Evolutionary conservation across 345 rosid species (phyloP).

Genomic region (Orychophragmus violaceus): DNA sequence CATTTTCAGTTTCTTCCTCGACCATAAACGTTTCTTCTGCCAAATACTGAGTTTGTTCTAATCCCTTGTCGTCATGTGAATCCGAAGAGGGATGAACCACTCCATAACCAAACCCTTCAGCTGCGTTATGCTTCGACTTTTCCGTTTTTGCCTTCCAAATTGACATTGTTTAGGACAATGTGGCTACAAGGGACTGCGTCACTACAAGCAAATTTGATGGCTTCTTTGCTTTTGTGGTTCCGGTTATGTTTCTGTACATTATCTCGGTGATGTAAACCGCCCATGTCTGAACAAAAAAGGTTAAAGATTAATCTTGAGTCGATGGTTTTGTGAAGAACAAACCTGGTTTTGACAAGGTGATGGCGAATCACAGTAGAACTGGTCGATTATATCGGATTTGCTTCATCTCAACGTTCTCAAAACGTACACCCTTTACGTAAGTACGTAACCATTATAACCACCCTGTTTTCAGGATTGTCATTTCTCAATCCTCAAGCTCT

Average conservation of each 20-base stretch:
- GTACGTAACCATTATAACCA: constrained; percentile 88
- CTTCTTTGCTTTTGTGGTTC: constrained; percentile 68
- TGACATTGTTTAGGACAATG: constrained; percentile 68
- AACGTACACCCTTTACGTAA: constrained; percentile 74
- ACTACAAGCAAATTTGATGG: constrained; percentile 90
- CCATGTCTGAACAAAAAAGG: constrained; percentile 58
- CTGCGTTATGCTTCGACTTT: constrained; percentile 82
- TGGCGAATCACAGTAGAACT: constrained; percentile 96
- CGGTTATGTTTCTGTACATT: constrained; percentile 80
- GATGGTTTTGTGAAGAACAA: constrained; percentile 2
- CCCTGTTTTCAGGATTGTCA: constrained; percentile 41
- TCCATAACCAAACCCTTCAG: constrained; percentile 76
- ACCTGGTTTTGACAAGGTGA: constrained; percentile 80
- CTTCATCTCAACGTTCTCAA: constrained; percentile 76
- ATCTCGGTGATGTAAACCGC: constrained; percentile 77
- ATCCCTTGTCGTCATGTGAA: constrained; percentile 41
- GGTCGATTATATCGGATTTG: constrained; percentile 86
- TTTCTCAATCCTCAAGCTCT: neutral
- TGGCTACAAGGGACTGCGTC: constrained; percentile 82
- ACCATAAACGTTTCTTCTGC: neutral
- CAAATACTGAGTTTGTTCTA: neutral
- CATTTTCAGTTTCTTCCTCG: neutral
- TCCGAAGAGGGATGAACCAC: constrained; percentile 75
- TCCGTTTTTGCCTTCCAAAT: constrained; percentile 70
- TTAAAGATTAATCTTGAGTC: neutral